A percentile compares a stretch with the other conserved stretches of the same genome.
Conservation (phyloP, 2,329 filamentous ascomycete species). For the Periconia macrospinosa region DNA sequence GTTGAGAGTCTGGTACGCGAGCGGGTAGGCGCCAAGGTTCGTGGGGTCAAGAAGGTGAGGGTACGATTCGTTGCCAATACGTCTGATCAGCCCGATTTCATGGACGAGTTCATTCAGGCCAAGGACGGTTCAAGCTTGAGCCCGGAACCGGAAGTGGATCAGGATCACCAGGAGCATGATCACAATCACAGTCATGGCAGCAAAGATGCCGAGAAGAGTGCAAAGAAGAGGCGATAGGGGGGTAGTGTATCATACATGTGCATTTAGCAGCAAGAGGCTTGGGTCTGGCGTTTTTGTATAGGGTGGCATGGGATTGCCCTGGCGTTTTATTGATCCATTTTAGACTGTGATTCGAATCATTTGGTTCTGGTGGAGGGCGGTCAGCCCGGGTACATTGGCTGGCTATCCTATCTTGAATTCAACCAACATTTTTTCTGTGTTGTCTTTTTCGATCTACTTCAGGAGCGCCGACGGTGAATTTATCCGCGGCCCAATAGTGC, state of each 20-base stretch:
- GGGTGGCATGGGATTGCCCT: conserved; percentile 16
- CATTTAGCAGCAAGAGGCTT: conserved; percentile 13
- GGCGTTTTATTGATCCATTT: conserved; percentile 9
- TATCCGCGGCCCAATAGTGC: conserved; percentile 28
- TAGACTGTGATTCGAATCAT: conserved; percentile 7
- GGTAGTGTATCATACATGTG: conserved; percentile 18
- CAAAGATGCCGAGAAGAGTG: conserved; percentile 21
- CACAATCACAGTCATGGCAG: conserved; percentile 31
- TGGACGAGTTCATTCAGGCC: conserved; percentile 66
- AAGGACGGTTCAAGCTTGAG: conserved; percentile 31
- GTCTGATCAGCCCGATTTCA: conserved; percentile 57
- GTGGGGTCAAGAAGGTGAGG: conserved; percentile 80
- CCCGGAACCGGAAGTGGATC: conserved; percentile 33
- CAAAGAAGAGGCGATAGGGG: conserved; percentile 20
- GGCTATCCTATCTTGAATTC: neutral
- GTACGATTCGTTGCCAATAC: conserved; percentile 80
- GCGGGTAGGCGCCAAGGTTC: conserved; percentile 73
- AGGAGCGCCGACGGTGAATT: conserved; percentile 13
- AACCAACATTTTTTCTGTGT: neutral
- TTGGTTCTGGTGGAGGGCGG: conserved; percentile 1
- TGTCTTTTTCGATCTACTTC: conserved; percentile 1
- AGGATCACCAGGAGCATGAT: conserved; percentile 27
- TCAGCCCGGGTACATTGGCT: neutral
- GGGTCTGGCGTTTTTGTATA: conserved; percentile 25
- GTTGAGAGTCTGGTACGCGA: conserved; percentile 76